A percentile compares a stretch with the other conserved stretches of the same genome.
phyloP scores from a whole-genome alignment of 1,139 yeast genomes.

The Scheffersomyces insectosa region DNA sequence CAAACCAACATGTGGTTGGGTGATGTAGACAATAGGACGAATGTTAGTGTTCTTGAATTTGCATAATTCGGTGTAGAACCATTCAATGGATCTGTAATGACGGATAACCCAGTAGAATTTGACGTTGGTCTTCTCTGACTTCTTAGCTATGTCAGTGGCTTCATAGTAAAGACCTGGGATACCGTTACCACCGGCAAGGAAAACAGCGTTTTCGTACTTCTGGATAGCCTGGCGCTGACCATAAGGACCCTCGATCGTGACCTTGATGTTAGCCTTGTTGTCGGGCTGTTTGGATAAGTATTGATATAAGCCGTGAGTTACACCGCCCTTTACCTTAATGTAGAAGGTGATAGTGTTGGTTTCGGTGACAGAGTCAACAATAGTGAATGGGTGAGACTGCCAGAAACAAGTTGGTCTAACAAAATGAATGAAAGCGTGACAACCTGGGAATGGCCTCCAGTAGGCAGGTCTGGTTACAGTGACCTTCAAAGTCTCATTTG shows the following conservation, averaged over 20 bases:
- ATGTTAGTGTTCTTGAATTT: slow-evolving; percentile 31
- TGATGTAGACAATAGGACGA: slow-evolving; percentile 36
- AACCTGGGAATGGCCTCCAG: slow-evolving; percentile 44
- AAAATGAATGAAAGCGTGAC: slow-evolving; percentile 42
- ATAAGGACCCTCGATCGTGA: slow-evolving; percentile 45
- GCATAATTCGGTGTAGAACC: slow-evolving; percentile 29
- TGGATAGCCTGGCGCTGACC: slow-evolving; percentile 35
- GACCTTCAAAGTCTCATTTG: slow-evolving; percentile 46
- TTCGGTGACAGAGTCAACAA: slow-evolving; percentile 37
- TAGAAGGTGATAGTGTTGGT: slow-evolving; percentile 30
- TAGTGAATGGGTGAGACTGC: slow-evolving; percentile 61
- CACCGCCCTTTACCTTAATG: slow-evolving; percentile 43
- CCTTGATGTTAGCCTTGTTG: slow-evolving; percentile 32
- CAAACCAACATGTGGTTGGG: slow-evolving; percentile 23
- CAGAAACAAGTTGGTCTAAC: slow-evolving; percentile 46
- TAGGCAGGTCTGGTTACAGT: slow-evolving; percentile 33
- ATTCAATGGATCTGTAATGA: slow-evolving; percentile 34
- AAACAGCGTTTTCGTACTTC: slow-evolving; percentile 53
- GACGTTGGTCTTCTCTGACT: slow-evolving; percentile 14
- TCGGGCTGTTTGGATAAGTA: slow-evolving; percentile 51
- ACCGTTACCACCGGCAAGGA: slow-evolving; percentile 74
- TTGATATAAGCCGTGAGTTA: slow-evolving; percentile 31
- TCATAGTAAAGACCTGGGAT: slow-evolving; percentile 53
- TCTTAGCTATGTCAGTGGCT: slow-evolving; percentile 25
- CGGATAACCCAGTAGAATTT: slow-evolving; percentile 53